Percentiles rank a stretch among this genome's conserved stretches.
These are phyloP conservation scores for Aspergillus bombycis DNA, from an alignment of 2,329 filamentous ascomycete genomes.

Conservation along the genomic window DNA sequence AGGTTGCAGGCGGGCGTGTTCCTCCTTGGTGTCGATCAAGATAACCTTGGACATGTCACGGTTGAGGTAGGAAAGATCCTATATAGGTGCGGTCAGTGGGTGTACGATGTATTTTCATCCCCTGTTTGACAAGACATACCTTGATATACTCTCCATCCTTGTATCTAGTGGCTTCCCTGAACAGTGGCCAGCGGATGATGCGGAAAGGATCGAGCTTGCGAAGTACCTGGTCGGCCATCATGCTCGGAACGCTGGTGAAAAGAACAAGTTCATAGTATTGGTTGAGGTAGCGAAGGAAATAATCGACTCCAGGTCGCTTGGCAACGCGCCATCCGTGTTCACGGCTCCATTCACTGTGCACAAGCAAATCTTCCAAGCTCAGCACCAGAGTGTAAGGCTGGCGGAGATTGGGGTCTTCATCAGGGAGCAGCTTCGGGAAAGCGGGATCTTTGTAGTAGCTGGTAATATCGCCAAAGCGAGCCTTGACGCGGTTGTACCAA, in stretches of 20 bases:
- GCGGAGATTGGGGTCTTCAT: conserved; percentile 71
- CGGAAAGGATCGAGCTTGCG: conserved; percentile 94
- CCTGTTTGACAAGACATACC: conserved; percentile 56
- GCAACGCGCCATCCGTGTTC: conserved; percentile 95
- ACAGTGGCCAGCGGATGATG: conserved; percentile 93
- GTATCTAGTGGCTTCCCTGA: conserved; percentile 95
- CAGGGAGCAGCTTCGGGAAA: conserved; percentile 86
- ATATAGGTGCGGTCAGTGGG: conserved; percentile 3
- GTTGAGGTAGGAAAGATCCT: conserved; percentile 98
- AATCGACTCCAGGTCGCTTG: conserved; percentile 93
- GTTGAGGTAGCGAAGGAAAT: conserved; percentile 94
- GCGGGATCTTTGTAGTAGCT: conserved; percentile 96
- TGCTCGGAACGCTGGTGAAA: conserved; percentile 86
- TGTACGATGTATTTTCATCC: neutral
- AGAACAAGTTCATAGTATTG: conserved; percentile 98
- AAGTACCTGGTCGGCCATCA: conserved; percentile 82
- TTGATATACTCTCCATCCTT: conserved; percentile 96
- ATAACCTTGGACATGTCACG: conserved; percentile 94
- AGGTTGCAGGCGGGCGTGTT: conserved; percentile 86
- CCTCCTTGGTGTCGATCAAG: conserved; percentile 82
- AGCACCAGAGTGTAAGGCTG: conserved; percentile 91
- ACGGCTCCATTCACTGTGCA: conserved; percentile 92
- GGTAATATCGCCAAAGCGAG: conserved; percentile 73
- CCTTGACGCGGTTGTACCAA: conserved; percentile 80
- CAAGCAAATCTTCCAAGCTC: conserved; percentile 88